Evolutionary conservation across 768 basidiomycete species (phyloP).

Genomic region (Roridomyces roridus): DNA sequence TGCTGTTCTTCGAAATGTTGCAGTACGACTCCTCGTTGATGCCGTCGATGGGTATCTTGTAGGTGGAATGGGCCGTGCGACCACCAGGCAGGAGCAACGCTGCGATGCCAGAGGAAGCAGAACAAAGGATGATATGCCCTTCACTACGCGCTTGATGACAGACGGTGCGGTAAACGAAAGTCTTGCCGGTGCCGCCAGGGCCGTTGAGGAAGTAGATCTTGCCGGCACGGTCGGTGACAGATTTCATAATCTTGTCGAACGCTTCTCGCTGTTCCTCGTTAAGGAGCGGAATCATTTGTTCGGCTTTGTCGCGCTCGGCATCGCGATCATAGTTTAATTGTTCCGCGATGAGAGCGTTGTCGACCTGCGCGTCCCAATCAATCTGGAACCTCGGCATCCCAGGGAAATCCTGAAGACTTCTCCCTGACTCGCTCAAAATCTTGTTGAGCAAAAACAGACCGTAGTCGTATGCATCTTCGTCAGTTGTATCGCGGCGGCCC

Average conservation of each 20-base stretch:
- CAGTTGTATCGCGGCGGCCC: slow-evolving; percentile 20
- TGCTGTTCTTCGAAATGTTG: slow-evolving; percentile 31
- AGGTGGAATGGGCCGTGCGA: slow-evolving; percentile 52
- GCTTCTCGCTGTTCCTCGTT: slow-evolving; percentile 39
- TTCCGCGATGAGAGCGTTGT: slow-evolving; percentile 27
- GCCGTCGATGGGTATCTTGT: slow-evolving; percentile 50
- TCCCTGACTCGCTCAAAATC: slow-evolving; percentile 29
- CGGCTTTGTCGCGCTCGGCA: slow-evolving; percentile 9
- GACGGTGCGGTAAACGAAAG: slow-evolving; percentile 47
- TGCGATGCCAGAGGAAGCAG: slow-evolving; percentile 56
- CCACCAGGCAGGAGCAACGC: slow-evolving; percentile 50
- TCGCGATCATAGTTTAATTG: slow-evolving; percentile 15
- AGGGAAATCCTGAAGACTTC: slow-evolving; percentile 28
- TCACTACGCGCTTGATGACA: slow-evolving; percentile 29
- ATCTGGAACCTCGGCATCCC: slow-evolving; percentile 14
- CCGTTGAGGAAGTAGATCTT: slow-evolving; percentile 48
- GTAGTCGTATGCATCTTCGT: slow-evolving; percentile 44
- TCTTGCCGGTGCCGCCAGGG: slow-evolving; percentile 53
- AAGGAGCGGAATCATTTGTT: slow-evolving; percentile 16
- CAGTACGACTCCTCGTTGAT: slow-evolving; percentile 28
- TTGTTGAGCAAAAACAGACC: slow-evolving; percentile 46
- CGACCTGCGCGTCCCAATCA: slow-evolving; percentile 24
- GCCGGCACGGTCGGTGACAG: slow-evolving; percentile 27
- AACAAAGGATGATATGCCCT: slow-evolving; percentile 46
- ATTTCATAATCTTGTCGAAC: slow-evolving; percentile 33